Evolutionary conservation across 2,329 filamentous ascomycete species (phyloP), one percentile per base, ranked within the genome.

Genomic region (Pezicula radicicola): DNA sequence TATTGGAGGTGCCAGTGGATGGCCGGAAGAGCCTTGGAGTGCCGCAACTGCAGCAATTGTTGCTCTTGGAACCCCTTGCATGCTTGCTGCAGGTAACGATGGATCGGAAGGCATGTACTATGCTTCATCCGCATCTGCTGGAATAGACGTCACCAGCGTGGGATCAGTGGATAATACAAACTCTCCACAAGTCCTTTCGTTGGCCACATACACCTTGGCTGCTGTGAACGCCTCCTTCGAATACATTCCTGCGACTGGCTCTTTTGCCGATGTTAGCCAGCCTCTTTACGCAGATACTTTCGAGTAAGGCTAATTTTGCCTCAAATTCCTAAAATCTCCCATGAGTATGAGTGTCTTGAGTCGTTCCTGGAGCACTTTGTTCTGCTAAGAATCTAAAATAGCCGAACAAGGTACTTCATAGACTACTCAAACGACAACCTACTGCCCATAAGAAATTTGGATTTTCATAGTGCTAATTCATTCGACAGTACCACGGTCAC

Each of bases 1-100:
- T 42, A 46, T 55, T 9, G 47, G 46, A 18, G 16, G 25, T 12
- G 15, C 37, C 7, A 53, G 46, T 42, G 46, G 46, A 3, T 53
- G 51, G 51, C 40, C 42, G 10, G 39, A 41, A 41, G 39, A n/a
- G n/a, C n/a, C n/a, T n/a, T n/a, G n/a, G n/a, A n/a, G n/a, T n/a
- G n/a, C n/a, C n/a, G n/a, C n/a, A n/a, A n/a, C n/a, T n/a, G n/a
- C n/a, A n/a, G n/a, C n/a, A n/a, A n/a, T n/a, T n/a, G n/a, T n/a
- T n/a, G n/a, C n/a, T n/a, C n/a, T n/a, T n/a, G 27, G 27, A 28
- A 9, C 9, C 27, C 27, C 27, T 28, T 28, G 27, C 27, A 28
- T 9, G 5, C 5, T 42, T 12, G 40, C 40, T 19, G 40, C 40
- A 3, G 40, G 40, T 16, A 42, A 42, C 19, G 40, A 42, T 19